Percentiles rank a stretch among this genome's conserved stretches.
phyloP scores from a whole-genome alignment of 768 basidiomycete genomes.

The Mycena rosella region DNA sequence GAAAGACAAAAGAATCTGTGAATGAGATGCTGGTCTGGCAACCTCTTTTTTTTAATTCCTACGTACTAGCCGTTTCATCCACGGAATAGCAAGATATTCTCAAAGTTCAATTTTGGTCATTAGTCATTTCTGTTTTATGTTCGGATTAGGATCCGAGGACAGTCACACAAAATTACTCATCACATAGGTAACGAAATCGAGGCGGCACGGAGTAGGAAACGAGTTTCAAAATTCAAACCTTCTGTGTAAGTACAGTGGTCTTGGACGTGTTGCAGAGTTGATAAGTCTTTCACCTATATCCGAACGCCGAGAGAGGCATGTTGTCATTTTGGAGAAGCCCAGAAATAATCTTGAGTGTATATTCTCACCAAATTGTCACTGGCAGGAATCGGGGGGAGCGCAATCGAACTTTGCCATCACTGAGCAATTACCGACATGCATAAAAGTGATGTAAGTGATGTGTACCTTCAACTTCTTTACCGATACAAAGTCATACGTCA shows the following conservation, averaged over 20 bases:
- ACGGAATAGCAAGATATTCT: background rate
- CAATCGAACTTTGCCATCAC: background rate
- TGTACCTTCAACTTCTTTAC: background rate
- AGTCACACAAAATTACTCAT: no score
- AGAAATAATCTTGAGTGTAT: background rate
- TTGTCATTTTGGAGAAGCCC: background rate
- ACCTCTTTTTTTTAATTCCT: background rate
- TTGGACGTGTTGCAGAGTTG: background rate
- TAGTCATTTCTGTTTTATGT: background rate
- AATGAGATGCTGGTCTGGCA: no score
- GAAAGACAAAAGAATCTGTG: background rate
- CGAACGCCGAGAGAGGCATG: background rate
- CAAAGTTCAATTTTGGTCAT: background rate
- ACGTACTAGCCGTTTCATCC: background rate
- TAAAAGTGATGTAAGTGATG: background rate
- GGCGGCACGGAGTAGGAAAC: no score
- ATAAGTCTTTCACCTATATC: slow-evolving; percentile 2
- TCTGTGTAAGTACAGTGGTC: no score
- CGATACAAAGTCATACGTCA: no score
- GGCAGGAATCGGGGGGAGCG: background rate
- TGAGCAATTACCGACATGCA: background rate
- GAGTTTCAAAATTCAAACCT: no score
- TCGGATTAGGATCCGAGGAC: background rate
- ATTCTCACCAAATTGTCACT: background rate
- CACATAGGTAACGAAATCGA: no score